Evolutionary conservation across 805 yeast genomes (phyloP).

Genomic region (Candida xiaguanensis): DNA sequence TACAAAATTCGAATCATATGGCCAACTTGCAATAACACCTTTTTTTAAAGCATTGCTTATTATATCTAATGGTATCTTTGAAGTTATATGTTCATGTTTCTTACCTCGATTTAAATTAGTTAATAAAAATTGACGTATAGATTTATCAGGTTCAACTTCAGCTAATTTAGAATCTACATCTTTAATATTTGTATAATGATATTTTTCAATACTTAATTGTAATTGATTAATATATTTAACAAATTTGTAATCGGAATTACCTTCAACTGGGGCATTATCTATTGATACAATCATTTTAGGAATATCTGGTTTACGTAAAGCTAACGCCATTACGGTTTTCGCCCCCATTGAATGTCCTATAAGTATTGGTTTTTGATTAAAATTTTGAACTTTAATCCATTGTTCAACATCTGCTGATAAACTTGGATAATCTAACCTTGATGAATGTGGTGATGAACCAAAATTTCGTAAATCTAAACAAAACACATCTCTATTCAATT

Average conservation of each 20-base stretch:
- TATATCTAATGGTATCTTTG: slow-evolving; percentile 70
- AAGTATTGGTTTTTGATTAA: slow-evolving; percentile 47
- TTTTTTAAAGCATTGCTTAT: slow-evolving; percentile 61
- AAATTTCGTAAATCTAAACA: slow-evolving; percentile 84
- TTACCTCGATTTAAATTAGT: slow-evolving; percentile 57
- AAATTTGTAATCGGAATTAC: slow-evolving; percentile 51
- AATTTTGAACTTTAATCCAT: slow-evolving; percentile 45
- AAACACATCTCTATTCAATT: slow-evolving; percentile 54
- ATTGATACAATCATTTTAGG: slow-evolving; percentile 67
- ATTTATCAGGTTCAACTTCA: slow-evolving; percentile 55
- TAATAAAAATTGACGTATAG: slow-evolving; percentile 72
- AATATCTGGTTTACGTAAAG: slow-evolving; percentile 61
- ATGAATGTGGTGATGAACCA: slow-evolving; percentile 83
- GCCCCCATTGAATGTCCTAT: slow-evolving; percentile 94
- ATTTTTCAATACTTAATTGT: slow-evolving; percentile 49
- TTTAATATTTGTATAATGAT: slow-evolving; percentile 45
- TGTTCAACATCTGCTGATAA: slow-evolving; percentile 82
- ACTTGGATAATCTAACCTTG: slow-evolving; percentile 71
- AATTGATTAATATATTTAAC: slow-evolving; percentile 64
- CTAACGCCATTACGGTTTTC: slow-evolving; percentile 85
- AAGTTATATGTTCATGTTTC: slow-evolving; percentile 37
- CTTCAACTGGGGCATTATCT: slow-evolving; percentile 84
- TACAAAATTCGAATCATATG: slow-evolving; percentile 51
- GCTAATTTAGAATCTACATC: slow-evolving; percentile 67
- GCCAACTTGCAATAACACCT: slow-evolving; percentile 73